phyloP scores from a whole-genome alignment of 2,329 filamentous ascomycete species.

The Xylariaceae sp. region DNA sequence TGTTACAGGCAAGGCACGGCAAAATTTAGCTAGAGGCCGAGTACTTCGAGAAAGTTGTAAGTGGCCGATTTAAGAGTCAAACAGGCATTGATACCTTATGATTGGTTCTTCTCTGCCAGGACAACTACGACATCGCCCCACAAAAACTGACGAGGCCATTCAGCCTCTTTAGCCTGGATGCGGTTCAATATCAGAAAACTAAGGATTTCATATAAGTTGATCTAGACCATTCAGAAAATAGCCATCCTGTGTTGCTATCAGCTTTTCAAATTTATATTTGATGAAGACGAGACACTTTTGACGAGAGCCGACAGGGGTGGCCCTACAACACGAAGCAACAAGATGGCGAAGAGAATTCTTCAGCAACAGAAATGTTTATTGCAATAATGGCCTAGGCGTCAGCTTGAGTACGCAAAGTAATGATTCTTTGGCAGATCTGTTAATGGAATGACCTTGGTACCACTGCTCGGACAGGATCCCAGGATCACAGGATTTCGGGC shows the following conservation, averaged over 20 bases:
- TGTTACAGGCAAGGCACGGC: slow-evolving; percentile 5
- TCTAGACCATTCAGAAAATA: slow-evolving; percentile 25
- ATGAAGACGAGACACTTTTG: slow-evolving; percentile 19
- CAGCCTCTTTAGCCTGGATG: slow-evolving; percentile 36
- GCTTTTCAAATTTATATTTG: slow-evolving; percentile 22
- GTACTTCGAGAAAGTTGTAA: not conserved
- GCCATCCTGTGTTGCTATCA: slow-evolving; percentile 12
- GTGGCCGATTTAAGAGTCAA: slow-evolving; percentile 8
- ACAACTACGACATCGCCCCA: slow-evolving; percentile 21
- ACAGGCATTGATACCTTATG: not conserved
- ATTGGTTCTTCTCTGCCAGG: slow-evolving; percentile 14
- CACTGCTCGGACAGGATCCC: slow-evolving; percentile 3
- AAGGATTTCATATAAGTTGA: slow-evolving; percentile 34
- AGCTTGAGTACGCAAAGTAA: not conserved
- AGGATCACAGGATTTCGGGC: slow-evolving; percentile 5
- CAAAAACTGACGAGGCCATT: slow-evolving; percentile 29
- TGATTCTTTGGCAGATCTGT: not conserved
- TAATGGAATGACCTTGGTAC: slow-evolving; percentile 12
- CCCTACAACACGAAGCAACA: slow-evolving; percentile 17
- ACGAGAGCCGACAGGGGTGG: slow-evolving; percentile 14
- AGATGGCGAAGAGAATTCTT: slow-evolving; percentile 14
- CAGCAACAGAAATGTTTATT: slow-evolving; percentile 1
- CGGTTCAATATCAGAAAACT: slow-evolving; percentile 30
- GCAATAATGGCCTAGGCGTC: not conserved
- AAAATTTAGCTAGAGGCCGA: slow-evolving; percentile 7